Evolutionary conservation across 805 yeast genomes (phyloP).

Genomic region (Nakazawaea wyomingensis): DNA sequence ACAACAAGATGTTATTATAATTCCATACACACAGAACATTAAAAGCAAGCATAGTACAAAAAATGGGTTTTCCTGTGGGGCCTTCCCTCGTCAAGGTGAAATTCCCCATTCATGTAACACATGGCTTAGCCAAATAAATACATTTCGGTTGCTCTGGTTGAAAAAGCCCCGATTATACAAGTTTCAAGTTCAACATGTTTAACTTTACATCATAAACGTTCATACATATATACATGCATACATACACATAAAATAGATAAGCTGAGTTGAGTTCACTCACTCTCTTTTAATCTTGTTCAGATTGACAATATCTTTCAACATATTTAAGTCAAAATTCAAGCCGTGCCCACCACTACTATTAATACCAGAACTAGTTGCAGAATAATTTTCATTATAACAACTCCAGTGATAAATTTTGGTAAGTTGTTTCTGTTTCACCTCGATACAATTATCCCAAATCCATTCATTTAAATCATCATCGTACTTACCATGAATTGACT

Average conservation of each 20-base stretch:
- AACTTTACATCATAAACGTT: not conserved
- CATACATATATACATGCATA: not conserved
- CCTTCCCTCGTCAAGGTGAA: too few species aligned
- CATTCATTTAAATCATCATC: slow-evolving; percentile 75
- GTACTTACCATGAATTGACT: slow-evolving; percentile 56
- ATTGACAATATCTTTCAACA: slow-evolving; percentile 7
- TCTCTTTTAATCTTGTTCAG: not conserved
- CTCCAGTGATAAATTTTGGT: slow-evolving; percentile 56
- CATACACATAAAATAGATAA: not conserved
- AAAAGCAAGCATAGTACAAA: too few species aligned
- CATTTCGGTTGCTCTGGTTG: too few species aligned
- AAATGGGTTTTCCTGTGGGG: too few species aligned
- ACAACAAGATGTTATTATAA: too few species aligned
- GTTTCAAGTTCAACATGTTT: too few species aligned
- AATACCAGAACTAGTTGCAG: not conserved
- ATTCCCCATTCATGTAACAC: too few species aligned
- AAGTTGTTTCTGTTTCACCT: slow-evolving; percentile 27
- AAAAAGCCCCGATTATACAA: too few species aligned
- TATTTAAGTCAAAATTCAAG: slow-evolving; percentile 7
- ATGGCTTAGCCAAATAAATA: too few species aligned
- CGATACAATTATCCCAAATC: slow-evolving; percentile 71
- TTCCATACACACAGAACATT: too few species aligned
- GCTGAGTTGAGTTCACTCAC: not conserved
- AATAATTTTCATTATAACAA: slow-evolving; percentile 52
- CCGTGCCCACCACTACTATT: too few species aligned